A percentile compares a stretch with the other conserved stretches of the same genome.
Conservation (phyloP, 106 monocot species). For the Alisma plantagoaquatica region DNA sequence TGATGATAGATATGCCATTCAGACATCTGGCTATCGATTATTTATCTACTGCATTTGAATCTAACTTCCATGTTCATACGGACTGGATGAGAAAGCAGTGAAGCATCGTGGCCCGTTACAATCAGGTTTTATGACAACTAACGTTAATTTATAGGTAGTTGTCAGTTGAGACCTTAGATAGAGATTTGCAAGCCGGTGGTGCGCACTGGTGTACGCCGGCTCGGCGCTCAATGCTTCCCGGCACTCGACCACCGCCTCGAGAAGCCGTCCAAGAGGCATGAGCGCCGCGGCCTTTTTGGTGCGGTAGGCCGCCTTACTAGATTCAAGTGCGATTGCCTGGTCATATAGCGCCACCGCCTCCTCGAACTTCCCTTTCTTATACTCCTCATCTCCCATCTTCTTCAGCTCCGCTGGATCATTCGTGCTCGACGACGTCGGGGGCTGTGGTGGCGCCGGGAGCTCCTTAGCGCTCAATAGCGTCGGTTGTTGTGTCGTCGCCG, state of each 20-base stretch:
- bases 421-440: slow-evolving; percentile 9
- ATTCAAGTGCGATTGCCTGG: slow-evolving; percentile 11
- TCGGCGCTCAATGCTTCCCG: slow-evolving; percentile 16
- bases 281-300: slow-evolving; percentile 23
- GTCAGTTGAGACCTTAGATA: slow-evolving; percentile 15
- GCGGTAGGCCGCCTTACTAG: slow-evolving; percentile 5
- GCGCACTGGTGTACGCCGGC: slow-evolving; percentile 19
- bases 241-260: slow-evolving; percentile 20
- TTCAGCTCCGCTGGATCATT: slow-evolving; percentile 15
- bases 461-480: no score
- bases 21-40: no score
- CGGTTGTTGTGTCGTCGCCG: no score
- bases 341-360: slow-evolving; percentile 21
- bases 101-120: no score
- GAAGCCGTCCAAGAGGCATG: slow-evolving; percentile 4
- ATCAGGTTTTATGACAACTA: background rate
- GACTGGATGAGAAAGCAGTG: no score
- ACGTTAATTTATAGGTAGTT: background rate
- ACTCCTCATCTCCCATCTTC: slow-evolving; percentile 21
- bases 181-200: slow-evolving; percentile 17
- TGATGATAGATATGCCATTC: no score
- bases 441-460: background rate
- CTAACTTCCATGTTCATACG: no score
- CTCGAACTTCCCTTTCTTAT: slow-evolving; percentile 17
- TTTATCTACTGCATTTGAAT: no score